Evolutionary conservation across 2,329 filamentous ascomycete species (phyloP), one percentile per base, ranked within the genome.

Genomic region (Sclerotinia spermophila): DNA sequence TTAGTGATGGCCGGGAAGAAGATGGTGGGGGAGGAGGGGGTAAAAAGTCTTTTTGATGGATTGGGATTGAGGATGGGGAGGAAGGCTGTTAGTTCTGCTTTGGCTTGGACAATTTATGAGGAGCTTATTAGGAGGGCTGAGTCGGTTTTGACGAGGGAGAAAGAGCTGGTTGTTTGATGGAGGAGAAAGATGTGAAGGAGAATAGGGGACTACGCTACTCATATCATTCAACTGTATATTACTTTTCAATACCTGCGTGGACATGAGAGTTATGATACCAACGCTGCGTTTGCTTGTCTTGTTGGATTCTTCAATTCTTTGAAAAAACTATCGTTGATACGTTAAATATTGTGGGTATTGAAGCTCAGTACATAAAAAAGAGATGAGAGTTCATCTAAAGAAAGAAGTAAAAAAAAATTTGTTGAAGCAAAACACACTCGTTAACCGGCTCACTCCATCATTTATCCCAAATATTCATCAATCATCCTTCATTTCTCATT

Each of bases 91-190:
- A 97, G 94, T 81, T 95, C 92, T 67, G 96, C 96, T n/a, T 84
- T 98, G 75, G 95, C 95, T 11, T 99, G 96, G 96, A 98, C 95
- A 15, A 85, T 97, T 55, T 99, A 99, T 79, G 96, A 99, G 82
- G 95, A 97, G 81, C 81, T 97, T 76, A 91, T 98, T 73, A 84
- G 94, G 72, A 86, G 92, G 76, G 91, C 91, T 1, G 89, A 78
- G 67, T 60, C 71, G 65, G 75, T 62, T 48, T 75, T 73, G 74
- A 66, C 30, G 45, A 27, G 45, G 5, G 59, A 45, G n/a, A n/a
- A n/a, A 19, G 67, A 69, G 33, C 38, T 40, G 33, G 11, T 69
- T 45, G 21, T 69, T 64, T 69, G 27, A 55, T 21, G n/a, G 6
- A 7, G 5, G n/a, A 30, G n/a, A 21, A 35, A 19, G 38, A 33